Evolutionary conservation across 108 stramenopile genomes (phyloP).

Genomic region (Mayamaea pseudoterrestris): DNA sequence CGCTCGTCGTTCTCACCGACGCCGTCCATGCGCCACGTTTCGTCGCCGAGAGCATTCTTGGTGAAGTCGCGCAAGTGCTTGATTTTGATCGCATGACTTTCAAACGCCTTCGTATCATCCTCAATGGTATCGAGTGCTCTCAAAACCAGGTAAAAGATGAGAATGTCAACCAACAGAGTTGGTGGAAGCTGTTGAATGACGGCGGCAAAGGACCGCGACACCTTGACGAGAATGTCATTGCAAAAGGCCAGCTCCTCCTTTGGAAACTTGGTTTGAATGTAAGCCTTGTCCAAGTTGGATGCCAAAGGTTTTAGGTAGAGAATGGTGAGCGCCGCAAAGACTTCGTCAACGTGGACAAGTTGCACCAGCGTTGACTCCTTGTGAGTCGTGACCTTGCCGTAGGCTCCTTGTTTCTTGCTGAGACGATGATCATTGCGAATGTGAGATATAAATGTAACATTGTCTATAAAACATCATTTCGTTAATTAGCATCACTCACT

Average conservation of each 20-base stretch:
- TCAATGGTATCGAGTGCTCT: conserved; percentile 97
- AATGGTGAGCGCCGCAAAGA: conserved; percentile 67
- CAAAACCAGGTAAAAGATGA: conserved; percentile 95
- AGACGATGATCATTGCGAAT: not conserved
- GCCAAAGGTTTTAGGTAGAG: conserved; percentile 66
- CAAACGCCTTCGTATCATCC: conserved; percentile 94
- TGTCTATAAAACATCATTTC: not conserved
- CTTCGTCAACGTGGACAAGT: conserved; percentile 82
- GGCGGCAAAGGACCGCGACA: conserved; percentile 92
- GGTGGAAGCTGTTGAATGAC: conserved; percentile 93
- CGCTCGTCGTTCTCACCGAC: conserved; percentile 94
- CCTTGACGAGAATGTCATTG: conserved; percentile 91
- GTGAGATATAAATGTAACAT: not conserved
- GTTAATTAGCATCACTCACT: not conserved
- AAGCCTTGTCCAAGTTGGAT: conserved; percentile 57
- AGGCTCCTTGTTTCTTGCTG: conserved; percentile 97
- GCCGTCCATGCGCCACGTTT: conserved; percentile 75
- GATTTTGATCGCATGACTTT: conserved; percentile 68
- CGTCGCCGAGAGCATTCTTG: conserved; percentile 78
- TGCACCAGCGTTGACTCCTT: conserved; percentile 80
- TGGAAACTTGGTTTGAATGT: conserved; percentile 43
- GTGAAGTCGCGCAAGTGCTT: conserved; percentile 73
- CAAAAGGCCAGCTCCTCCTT: conserved; percentile 80
- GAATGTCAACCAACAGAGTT: conserved; percentile 76
- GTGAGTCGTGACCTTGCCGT: conserved; percentile 91